Base-by-base conservation (phyloP, 331 rosid genomes). In the Acacia concinna region DNA sequence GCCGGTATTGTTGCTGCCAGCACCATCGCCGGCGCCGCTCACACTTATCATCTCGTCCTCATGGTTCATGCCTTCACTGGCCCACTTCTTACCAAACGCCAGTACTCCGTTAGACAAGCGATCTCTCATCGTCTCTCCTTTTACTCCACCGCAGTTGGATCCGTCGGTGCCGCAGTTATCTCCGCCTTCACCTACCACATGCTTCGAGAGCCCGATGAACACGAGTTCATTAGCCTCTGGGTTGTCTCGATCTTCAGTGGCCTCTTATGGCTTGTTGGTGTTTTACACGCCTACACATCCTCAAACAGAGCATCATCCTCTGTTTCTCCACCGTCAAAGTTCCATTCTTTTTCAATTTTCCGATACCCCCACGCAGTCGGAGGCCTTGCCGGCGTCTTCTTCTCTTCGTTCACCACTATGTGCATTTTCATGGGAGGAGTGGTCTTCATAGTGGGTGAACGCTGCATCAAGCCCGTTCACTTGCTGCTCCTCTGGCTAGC, bases 201-300 rank as follows among this genome's bases (percentile, higher is more conserved):
- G 98, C 83, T 94, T 1, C 68, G 82, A 3, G 94, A 85, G 27
- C 71, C 83, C 11, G 63, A 66, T 0, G 85, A 63, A 0, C 80
- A 51, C 0, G 89, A 85, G 27, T 44, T 91, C 2, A 68, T 86
- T 56, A 92, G 94, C 84, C 82, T 94, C 0, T 94, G 97, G 97
- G 81, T 94, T 0, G 97, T 94, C 11, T 89, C 98, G 7, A 94
- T 94, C 84, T 94, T 91, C 84, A 87, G 97, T 73, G 98, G 97
- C 71, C 74, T 94, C 0, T 88, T 66, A 5, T 94, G 98, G 98
- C 86, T 92, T 14, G 84, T 84, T 4, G 98, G 98, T 2, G 65
- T 89, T 0, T 23, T 91, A 0, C 97, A 94, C 41, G 73, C 83
- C 32, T 77, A 88, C 35, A 78, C 89, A 43, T 90, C 47, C 34